phyloP scores from a whole-genome alignment of 2,329 filamentous ascomycete genomes.

The Pyrenochaeta sp. region DNA sequence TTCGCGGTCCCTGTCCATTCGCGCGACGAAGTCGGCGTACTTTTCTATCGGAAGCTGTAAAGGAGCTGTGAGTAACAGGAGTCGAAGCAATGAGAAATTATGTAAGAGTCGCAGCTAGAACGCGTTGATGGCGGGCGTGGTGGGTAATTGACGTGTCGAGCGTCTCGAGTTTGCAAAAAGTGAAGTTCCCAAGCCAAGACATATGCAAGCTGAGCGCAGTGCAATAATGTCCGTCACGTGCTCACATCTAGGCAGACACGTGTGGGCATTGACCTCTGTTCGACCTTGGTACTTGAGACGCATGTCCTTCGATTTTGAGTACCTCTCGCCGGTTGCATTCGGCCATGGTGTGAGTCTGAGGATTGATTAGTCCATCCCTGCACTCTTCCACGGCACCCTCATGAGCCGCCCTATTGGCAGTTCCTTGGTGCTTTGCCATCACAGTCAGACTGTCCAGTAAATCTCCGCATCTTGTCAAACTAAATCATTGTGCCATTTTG shows the following conservation, averaged over 20 bases:
- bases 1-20: conserved; percentile 52
- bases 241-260: background rate
- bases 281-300: background rate
- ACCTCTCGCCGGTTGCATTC: too few relatives aligned
- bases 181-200: conserved; percentile 36
- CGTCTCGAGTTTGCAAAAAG: conserved; percentile 30
- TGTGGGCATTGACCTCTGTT: background rate
- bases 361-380: background rate
- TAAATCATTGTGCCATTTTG: too few relatives aligned
- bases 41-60: background rate
- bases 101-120: background rate
- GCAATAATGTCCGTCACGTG: conserved; percentile 12
- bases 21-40: conserved; percentile 6
- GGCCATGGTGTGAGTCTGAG: background rate
- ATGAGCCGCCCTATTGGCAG: background rate
- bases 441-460: too few relatives aligned
- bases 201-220: too few relatives aligned
- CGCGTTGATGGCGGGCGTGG: conserved; percentile 6
- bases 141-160: conserved; percentile 12
- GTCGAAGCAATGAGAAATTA: conserved; percentile 3
- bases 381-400: background rate
- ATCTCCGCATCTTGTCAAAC: background rate
- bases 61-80: conserved; percentile 3
- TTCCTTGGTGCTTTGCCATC: too few relatives aligned
- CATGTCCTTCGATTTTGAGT: background rate